These are phyloP conservation scores for Przewalskia tangutica DNA, from an alignment of 257 asterid genomes.

Conservation along the genomic window DNA sequence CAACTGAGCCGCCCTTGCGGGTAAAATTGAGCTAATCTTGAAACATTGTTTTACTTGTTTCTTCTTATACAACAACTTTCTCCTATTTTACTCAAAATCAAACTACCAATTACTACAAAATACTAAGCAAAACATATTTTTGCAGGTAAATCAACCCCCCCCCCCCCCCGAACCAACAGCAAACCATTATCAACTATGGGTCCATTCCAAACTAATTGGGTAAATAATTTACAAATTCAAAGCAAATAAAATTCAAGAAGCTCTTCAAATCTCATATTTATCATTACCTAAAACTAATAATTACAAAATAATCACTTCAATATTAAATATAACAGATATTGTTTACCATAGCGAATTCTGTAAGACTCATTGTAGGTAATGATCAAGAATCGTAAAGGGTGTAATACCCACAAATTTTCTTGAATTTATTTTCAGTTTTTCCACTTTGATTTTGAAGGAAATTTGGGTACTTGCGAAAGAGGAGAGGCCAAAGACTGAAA, in stretches of 20 bases:
- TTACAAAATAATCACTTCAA: background rate
- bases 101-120: background rate
- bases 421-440: background rate
- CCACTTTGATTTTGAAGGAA: background rate
- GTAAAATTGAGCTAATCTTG: background rate
- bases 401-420: background rate
- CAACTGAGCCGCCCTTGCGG: no score
- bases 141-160: background rate
- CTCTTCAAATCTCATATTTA: background rate
- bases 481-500: background rate
- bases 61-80: background rate
- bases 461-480: background rate
- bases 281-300: background rate
- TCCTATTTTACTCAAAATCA: background rate
- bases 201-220: background rate
- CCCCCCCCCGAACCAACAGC: background rate
- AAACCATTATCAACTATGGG: background rate
- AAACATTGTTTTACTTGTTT: background rate
- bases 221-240: background rate
- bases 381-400: background rate
- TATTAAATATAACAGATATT: background rate
- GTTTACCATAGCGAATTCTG: constrained; percentile 57
- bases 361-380: constrained; percentile 31
- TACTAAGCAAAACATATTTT: background rate
- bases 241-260: background rate